phyloP scores from a whole-genome alignment of 139 green algal species.

The Chlamydomonas urium region DNA sequence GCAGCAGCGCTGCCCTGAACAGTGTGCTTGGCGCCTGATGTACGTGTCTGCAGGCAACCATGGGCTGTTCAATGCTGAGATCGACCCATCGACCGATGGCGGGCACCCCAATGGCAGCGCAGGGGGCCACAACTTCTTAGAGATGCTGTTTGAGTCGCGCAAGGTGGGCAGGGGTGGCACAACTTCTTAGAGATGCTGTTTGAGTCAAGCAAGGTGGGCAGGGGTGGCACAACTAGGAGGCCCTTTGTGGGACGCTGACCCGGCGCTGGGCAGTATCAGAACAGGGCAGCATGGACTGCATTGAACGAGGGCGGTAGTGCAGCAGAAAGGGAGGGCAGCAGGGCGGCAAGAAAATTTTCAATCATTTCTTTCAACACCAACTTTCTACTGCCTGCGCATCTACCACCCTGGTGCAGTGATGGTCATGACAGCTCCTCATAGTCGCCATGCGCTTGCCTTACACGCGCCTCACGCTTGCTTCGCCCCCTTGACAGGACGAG shows the following conservation, averaged over 20 bases:
- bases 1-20: neutral
- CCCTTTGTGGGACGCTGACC: neutral
- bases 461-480: no score
- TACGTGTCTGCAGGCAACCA: no score
- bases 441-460: no score
- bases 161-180: neutral
- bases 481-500: no score
- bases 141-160: neutral
- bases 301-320: neutral
- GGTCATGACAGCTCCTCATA: no score
- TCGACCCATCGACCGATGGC: no score
- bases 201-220: neutral
- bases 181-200: constrained; percentile 1
- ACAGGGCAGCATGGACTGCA: neutral
- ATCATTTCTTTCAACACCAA: neutral
- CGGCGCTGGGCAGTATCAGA: neutral
- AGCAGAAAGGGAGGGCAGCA: neutral
- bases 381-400: neutral
- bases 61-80: no score
- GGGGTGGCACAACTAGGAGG: neutral
- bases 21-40: neutral
- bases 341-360: neutral
- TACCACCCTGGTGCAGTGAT: neutral
- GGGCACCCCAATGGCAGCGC: neutral
- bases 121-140: neutral